Base-by-base conservation (phyloP, 139 green algal genomes). In the Zygnema circumcarinatum region DNA sequence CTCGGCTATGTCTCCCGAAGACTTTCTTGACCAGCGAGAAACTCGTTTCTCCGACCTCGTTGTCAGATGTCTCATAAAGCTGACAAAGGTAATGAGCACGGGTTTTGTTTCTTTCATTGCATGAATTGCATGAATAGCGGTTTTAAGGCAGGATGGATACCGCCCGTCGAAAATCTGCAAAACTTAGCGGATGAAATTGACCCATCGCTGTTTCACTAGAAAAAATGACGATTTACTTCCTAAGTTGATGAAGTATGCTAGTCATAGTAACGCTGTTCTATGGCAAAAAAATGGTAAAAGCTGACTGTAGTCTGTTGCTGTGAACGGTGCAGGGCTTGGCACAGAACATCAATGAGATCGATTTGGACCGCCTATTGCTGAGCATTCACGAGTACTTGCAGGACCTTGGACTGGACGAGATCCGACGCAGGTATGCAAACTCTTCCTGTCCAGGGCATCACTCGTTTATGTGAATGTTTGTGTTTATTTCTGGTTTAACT, bases 51-150 rank as follows among this genome's bases (percentile, higher is more conserved):
- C 90, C 38, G 94, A 98, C 73, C 93, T 98, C 76, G 93, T 98
- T 22, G 95, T 98, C 68, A 98, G 98, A 91, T 99, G 97, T 94
- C 93, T 98, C 2, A 98, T 99, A 87, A 42, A 53, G 25, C 38
- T 85, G 39, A 79, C 52, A 32, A 85, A 85, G 78, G 78, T 84
- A 41, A 75, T 32, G n/a, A n/a, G n/a, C 53, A 83, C 84, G 29
- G 67, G 67, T 67, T 84, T 84, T 84, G 21, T 84, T 67, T 21
- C 56, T 72, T 29, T 29, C 56, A 35, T 72, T 72, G 29, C 56
- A 72, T 72, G 29, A 29, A 72, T 72, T 35, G 56, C 56, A 72
- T 29, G n/a, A n/a, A n/a, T n/a, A n/a, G n/a, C n/a, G n/a, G n/a
- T n/a, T n/a, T n/a, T n/a, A n/a, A n/a, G n/a, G n/a, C n/a, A n/a